Evolutionary conservation across 2,329 filamentous ascomycete genomes (phyloP), one percentile per base, ranked within the genome.

Genomic region (Elsinoe batatas): DNA sequence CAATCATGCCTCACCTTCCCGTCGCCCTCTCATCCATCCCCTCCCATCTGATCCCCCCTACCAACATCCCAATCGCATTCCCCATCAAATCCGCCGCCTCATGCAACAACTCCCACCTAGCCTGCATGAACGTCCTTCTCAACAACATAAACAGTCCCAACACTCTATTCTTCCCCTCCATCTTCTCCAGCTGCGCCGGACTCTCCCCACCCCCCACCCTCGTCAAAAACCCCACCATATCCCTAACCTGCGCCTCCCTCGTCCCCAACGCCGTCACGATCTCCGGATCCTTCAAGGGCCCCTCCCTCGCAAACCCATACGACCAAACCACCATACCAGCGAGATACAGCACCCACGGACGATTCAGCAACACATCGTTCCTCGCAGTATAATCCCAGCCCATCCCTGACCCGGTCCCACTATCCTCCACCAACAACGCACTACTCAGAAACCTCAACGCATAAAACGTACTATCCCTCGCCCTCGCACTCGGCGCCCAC

Each of bases 331-430:
- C 88, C 12, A 98, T 77, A 0, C 85, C 84, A 0, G 93, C 88
- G 66, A 95, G 94, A 71, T 96, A 98, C 53, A 97, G 76, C 10
- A 96, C 90, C 91, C 93, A 98, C 0, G 91, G 88, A 13, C 93
- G 79, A 65, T 97, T 95, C 58, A 97, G 79, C 1, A 96, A 77
- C 54, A 90, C 87, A 64, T 98, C 93, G 63, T 95, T 87, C 17
- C 89, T 81, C 0, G 91, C 89, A 15, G 83, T 85, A 69, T 97
- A 98, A 67, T 69, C 35, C 68, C 72, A 57, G 67, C 69, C 56
- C 65, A 68, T 56, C 68, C 67, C 54, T 70, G 33, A 26, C 18
- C 33, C 40, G 40, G 30, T 18, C 49, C 11, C 20, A 30, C 64
- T 65, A 49, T 82, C 77, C 10, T 74, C 73, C 1, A 84, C 81